phyloP scores from a whole-genome alignment of 1,139 yeast species.

The Magnusiomyces clavatus region DNA sequence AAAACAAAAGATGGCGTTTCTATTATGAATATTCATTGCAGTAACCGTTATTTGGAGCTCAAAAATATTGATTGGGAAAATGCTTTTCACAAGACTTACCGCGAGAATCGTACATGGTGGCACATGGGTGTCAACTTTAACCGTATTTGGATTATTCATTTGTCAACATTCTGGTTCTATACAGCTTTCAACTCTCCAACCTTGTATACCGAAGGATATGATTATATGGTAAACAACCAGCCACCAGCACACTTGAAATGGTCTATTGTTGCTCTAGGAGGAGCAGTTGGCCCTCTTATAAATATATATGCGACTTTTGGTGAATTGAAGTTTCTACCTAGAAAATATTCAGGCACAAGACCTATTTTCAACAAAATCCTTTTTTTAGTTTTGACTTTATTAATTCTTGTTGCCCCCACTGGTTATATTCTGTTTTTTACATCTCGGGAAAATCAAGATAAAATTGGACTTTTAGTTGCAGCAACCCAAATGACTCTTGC shows the following conservation, averaged over 20 bases:
- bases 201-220: slow-evolving; percentile 57
- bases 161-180: slow-evolving; percentile 73
- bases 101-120: slow-evolving; percentile 69
- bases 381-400: slow-evolving; percentile 38
- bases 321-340: slow-evolving; percentile 61
- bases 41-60: slow-evolving; percentile 42
- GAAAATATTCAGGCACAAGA: slow-evolving; percentile 61
- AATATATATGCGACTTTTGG: slow-evolving; percentile 54
- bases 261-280: slow-evolving; percentile 65
- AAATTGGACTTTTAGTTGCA: slow-evolving; percentile 44
- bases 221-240: slow-evolving; percentile 49
- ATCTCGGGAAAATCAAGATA: slow-evolving; percentile 44
- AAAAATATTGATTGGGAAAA: slow-evolving; percentile 53
- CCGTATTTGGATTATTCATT: slow-evolving; percentile 77
- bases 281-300: slow-evolving; percentile 57
- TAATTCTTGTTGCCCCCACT: slow-evolving; percentile 53
- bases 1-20: slow-evolving; percentile 33
- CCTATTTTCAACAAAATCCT: slow-evolving; percentile 40
- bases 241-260: slow-evolving; percentile 58
- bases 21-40: slow-evolving; percentile 40
- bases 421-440: slow-evolving; percentile 46
- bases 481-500: slow-evolving; percentile 55
- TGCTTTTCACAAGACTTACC: slow-evolving; percentile 63
- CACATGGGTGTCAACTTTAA: slow-evolving; percentile 72
- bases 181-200: slow-evolving; percentile 73